These are phyloP conservation scores for Aspergillus intermedius DNA, from an alignment of 2,329 filamentous ascomycete genomes.

Conservation along the genomic window DNA sequence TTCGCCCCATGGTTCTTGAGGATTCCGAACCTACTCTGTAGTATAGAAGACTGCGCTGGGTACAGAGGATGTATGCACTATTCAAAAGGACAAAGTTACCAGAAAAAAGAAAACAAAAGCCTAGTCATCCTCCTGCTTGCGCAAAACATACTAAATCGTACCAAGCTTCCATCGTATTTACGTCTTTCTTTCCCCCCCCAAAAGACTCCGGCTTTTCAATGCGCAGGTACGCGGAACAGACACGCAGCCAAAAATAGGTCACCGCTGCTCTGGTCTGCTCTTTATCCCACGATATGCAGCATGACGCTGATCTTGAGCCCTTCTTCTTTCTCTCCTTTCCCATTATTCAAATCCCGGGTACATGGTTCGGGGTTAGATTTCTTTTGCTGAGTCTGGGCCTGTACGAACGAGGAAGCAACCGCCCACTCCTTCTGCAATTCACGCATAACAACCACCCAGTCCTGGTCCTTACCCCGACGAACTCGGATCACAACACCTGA, in stretches of 20 bases:
- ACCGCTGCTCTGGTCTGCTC: not conserved
- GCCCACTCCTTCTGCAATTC: constrained; percentile 12
- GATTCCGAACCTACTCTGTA: not conserved
- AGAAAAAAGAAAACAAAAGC: too few relatives aligned
- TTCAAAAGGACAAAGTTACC: not conserved
- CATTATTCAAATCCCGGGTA: not conserved
- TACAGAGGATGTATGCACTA: not conserved
- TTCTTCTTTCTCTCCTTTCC: not conserved
- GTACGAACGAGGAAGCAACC: not conserved
- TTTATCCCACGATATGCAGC: constrained; percentile 7
- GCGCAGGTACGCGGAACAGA: too few relatives aligned
- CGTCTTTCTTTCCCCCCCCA: too few relatives aligned
- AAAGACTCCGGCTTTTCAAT: too few relatives aligned
- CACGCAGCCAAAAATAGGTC: too few relatives aligned
- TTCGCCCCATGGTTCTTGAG: not conserved
- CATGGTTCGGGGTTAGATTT: not conserved
- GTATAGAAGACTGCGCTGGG: not conserved
- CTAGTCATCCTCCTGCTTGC: not conserved
- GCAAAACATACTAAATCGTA: not conserved
- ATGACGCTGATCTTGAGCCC: constrained; percentile 12
- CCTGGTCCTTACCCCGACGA: constrained; percentile 11
- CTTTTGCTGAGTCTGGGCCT: not conserved
- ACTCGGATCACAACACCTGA: constrained; percentile 13
- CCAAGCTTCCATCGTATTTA: not conserved
- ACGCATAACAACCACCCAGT: constrained; percentile 9